These are phyloP conservation scores for Basipetospora sp. DNA, from an alignment of 2,329 filamentous ascomycete species.

Conservation along the genomic window DNA sequence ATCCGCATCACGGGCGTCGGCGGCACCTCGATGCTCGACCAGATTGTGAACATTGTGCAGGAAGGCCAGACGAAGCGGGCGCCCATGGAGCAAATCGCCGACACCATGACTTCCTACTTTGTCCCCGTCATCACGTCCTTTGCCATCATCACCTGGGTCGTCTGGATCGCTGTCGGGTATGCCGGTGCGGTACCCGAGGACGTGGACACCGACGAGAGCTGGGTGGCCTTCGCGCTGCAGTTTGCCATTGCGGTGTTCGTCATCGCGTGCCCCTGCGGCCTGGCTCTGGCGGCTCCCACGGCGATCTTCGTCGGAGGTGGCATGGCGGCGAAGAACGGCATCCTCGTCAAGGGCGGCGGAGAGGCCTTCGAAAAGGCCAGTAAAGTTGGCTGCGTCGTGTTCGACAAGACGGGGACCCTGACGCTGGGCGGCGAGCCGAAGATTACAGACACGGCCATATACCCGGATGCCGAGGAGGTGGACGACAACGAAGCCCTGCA, in stretches of 20 bases:
- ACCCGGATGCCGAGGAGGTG: conserved; percentile 13
- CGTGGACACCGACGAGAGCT: conserved; percentile 44
- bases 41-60: conserved; percentile 62
- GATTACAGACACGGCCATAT: conserved; percentile 42
- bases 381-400: conserved; percentile 62
- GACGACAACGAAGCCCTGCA: conserved; percentile 13
- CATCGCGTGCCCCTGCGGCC: conserved; percentile 70
- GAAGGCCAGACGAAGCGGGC: conserved; percentile 65
- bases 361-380: conserved; percentile 78
- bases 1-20: conserved; percentile 49
- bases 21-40: conserved; percentile 62
- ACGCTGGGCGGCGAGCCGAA: conserved; percentile 58
- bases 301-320: conserved; percentile 73
- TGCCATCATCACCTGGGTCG: conserved; percentile 55
- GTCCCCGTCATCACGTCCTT: conserved; percentile 57
- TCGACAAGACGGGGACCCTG: conserved; percentile 79
- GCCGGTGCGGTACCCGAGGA: conserved; percentile 39
- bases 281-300: conserved; percentile 73
- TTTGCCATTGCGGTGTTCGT: conserved; percentile 81
- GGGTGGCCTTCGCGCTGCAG: conserved; percentile 59
- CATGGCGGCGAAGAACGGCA: conserved; percentile 63
- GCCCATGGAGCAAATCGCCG: conserved; percentile 61
- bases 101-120: conserved; percentile 60
- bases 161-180: conserved; percentile 54
- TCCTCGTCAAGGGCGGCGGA: conserved; percentile 70